phyloP scores from a whole-genome alignment of 2,329 filamentous ascomycete species.

The Sporothrix euskadiensis region DNA sequence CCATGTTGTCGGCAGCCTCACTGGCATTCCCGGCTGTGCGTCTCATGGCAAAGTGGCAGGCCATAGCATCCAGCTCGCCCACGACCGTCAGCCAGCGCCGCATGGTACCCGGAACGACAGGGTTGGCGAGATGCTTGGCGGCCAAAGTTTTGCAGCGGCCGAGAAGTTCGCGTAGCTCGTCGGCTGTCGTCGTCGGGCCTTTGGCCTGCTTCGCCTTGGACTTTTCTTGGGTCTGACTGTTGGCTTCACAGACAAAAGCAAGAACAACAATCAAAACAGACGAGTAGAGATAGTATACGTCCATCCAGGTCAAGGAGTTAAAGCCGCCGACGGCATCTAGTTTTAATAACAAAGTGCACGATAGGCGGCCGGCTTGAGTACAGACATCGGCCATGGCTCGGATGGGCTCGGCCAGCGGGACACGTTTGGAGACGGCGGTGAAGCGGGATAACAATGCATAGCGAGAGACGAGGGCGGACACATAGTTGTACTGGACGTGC shows the following conservation, averaged over 20 bases:
- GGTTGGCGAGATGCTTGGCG: constrained; percentile 17
- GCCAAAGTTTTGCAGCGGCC: constrained; percentile 10
- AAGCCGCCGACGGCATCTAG: constrained; percentile 42
- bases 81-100: constrained; percentile 20
- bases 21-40: not conserved
- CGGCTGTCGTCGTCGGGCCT: not conserved
- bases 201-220: not conserved
- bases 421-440: constrained; percentile 36
- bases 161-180: constrained; percentile 8
- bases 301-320: constrained; percentile 44
- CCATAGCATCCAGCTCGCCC: constrained; percentile 25
- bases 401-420: constrained; percentile 26
- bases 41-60: not conserved
- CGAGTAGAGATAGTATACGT: constrained; percentile 44
- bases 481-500: constrained; percentile 45
- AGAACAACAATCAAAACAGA: constrained; percentile 43
- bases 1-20: not conserved
- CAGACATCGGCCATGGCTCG: constrained; percentile 41
- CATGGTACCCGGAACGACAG: constrained; percentile 19
- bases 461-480: constrained; percentile 42
- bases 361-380: constrained; percentile 40
- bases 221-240: not conserved
- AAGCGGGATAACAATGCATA: constrained; percentile 42
- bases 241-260: constrained; percentile 40
- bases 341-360: constrained; percentile 41